Evolutionary conservation across 2,329 filamentous ascomycete genomes (phyloP), one percentile per base, ranked within the genome.

Genomic region (Phyllosticta citribraziliensis): DNA sequence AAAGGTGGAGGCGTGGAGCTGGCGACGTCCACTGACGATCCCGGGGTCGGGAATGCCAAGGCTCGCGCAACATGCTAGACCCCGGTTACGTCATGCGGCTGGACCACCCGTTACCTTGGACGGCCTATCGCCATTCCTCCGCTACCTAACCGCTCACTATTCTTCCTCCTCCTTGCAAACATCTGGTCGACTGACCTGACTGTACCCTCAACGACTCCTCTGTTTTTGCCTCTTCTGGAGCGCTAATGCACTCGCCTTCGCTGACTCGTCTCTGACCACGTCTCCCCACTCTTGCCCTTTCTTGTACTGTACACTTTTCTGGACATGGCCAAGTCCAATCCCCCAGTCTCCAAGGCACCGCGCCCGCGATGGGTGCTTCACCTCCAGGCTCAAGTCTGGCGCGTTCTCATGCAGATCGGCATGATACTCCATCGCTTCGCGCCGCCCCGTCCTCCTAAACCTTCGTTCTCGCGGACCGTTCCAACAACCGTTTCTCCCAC

Each of bases 371-470:
- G 81, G 78, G 80, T 84, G 68, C 79, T 89, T 11, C 80, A 81
- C 60, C 66, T 86, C 58, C 82, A 88, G 70, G 87, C 87, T 55
- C 74, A 79, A 27, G 81, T 86, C 70, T 88, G 86, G 85, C 81
- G 88, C 58, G 79, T 81, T 61, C 76, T 89, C 52, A 88, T 88
- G 82, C 79, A 78, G 62, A 79, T 88, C 61, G 87, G 86, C 68
- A 88, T 89, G 85, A 77, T 81, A 63, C 75, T 89, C 50, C 87
- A 90, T 70, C 81, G 80, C 60, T 74, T 86, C 63, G 82, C 85
- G 0, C 74, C 79, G 52, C 85, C 86, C 6, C 78, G 80, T 56
- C 84, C 86, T 5, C 83, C 84, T 1, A 76, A 74, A 33, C 85
- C 85, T 2, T 73, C 78, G 30, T 89, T 89, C 73, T 77, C 78